phyloP scores from a whole-genome alignment of 352 stramenopile genomes.

The Phytophthora niederhauseri region DNA sequence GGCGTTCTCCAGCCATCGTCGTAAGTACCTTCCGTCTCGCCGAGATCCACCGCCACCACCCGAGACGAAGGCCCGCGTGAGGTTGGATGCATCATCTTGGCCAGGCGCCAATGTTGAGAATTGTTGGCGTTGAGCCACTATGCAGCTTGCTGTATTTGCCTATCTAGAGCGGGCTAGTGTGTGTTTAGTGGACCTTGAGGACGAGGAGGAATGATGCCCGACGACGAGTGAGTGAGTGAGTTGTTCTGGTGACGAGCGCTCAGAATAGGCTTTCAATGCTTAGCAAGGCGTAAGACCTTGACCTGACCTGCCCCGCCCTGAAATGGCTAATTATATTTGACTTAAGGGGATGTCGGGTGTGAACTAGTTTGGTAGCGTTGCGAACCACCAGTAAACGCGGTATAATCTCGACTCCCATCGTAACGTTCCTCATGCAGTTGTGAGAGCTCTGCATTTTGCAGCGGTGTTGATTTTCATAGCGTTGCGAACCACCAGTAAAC shows the following conservation, averaged over 20 bases:
- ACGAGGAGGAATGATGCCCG: slow-evolving; percentile 18
- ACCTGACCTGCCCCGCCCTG: slow-evolving; percentile 2
- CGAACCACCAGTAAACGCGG: not conserved
- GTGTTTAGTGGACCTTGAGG: slow-evolving; percentile 11
- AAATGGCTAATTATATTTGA: slow-evolving; percentile 15
- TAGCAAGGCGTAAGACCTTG: not conserved
- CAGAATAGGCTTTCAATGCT: slow-evolving; percentile 23
- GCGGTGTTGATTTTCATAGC: too few species aligned
- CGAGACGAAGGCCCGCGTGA: slow-evolving; percentile 26
- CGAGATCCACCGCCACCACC: slow-evolving; percentile 32
- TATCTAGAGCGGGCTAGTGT: not conserved
- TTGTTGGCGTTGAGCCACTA: slow-evolving; percentile 8
- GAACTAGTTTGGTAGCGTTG: not conserved
- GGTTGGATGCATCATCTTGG: slow-evolving; percentile 29
- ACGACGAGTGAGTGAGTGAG: slow-evolving; percentile 9
- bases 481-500: not conserved
- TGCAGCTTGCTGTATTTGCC: not conserved
- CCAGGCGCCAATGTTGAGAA: slow-evolving; percentile 5
- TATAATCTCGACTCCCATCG: too few species aligned
- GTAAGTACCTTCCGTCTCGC: slow-evolving; percentile 26
- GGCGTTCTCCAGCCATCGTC: slow-evolving; percentile 17
- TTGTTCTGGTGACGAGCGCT: slow-evolving; percentile 13
- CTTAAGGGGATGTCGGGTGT: not conserved
- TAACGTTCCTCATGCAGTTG: too few species aligned
- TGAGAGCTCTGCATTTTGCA: too few species aligned